Conservation (phyloP, 305 asterid genomes). For the Fraxinus albicans region DNA sequence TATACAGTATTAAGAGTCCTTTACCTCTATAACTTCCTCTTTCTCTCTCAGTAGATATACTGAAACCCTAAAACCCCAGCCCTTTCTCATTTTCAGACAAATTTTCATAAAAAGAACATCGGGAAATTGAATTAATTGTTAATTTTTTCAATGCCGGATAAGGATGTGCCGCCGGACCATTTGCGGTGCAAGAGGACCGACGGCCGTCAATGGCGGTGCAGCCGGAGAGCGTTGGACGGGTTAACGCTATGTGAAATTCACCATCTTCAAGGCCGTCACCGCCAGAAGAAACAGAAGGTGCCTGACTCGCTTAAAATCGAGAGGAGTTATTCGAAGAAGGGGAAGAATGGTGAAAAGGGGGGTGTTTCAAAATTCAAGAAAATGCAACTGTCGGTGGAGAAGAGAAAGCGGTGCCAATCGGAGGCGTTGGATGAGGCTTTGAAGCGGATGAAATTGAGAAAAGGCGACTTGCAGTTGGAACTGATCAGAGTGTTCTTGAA, state of each 20-base stretch:
- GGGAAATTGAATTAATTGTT: neutral
- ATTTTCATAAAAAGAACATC: neutral
- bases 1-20: neutral
- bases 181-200: slow-evolving; percentile 93
- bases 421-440: slow-evolving; percentile 84
- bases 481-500: slow-evolving; percentile 75
- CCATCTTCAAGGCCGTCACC: slow-evolving; percentile 77
- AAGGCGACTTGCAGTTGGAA: slow-evolving; percentile 87
- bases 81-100: neutral
- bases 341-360: slow-evolving; percentile 38
- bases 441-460: slow-evolving; percentile 78
- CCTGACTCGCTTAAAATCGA: slow-evolving; percentile 85
- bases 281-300: slow-evolving; percentile 74
- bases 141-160: slow-evolving; percentile 33
- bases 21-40: neutral
- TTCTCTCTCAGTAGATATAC: neutral
- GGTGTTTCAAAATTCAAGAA: slow-evolving; percentile 35
- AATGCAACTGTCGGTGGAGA: slow-evolving; percentile 34
- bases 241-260: slow-evolving; percentile 91
- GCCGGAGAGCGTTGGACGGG: slow-evolving; percentile 71
- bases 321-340: slow-evolving; percentile 50
- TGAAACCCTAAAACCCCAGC: neutral
- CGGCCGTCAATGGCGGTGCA: slow-evolving; percentile 99
- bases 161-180: slow-evolving; percentile 74
- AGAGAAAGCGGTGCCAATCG: slow-evolving; percentile 46